These are phyloP conservation scores for Boletus vinaceobasis DNA, from an alignment of 768 basidiomycete species.

Conservation along the genomic window DNA sequence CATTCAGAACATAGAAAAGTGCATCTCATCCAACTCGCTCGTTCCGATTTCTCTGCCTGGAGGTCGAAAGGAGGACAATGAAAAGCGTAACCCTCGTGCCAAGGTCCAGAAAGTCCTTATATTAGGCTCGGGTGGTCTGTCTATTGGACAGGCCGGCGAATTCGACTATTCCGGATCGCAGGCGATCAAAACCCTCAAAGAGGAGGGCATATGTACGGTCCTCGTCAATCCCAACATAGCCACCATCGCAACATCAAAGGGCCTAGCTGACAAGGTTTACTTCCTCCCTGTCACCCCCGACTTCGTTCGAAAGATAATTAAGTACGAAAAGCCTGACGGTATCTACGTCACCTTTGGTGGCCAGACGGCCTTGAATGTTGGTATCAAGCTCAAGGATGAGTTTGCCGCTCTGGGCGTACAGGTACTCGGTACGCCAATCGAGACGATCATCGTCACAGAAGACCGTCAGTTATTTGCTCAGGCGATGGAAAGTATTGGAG, in stretches of 20 bases:
- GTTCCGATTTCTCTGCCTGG: constrained; percentile 68
- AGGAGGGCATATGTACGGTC: constrained; percentile 98
- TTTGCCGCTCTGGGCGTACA: constrained; percentile 85
- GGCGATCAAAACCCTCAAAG: constrained; percentile 98
- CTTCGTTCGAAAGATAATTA: constrained; percentile 96
- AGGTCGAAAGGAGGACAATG: constrained; percentile 82
- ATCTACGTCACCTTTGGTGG: constrained; percentile 99
- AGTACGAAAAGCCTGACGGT: constrained; percentile 97
- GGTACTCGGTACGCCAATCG: constrained; percentile 94
- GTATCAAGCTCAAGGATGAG: constrained; percentile 97
- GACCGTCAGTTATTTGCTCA: constrained; percentile 91
- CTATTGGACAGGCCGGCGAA: constrained; percentile 98
- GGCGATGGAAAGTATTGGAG: constrained; percentile 94
- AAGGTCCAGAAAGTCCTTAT: constrained; percentile 93
- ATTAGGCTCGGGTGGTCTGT: constrained; percentile 94
- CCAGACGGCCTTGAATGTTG: constrained; percentile 95
- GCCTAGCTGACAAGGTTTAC: constrained; percentile 98
- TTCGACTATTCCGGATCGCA: constrained; percentile 99
- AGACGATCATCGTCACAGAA: constrained; percentile 96
- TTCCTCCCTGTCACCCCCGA: constrained; percentile 98
- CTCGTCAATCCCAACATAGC: constrained; percentile 99
- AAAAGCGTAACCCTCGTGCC: constrained; percentile 62
- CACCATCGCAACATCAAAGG: constrained; percentile 95
- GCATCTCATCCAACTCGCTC: constrained; percentile 52
- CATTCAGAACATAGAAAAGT: constrained; percentile 81